Evolutionary conservation across 768 basidiomycete genomes (phyloP).

Genomic region (Lactifluus echinatus): DNA sequence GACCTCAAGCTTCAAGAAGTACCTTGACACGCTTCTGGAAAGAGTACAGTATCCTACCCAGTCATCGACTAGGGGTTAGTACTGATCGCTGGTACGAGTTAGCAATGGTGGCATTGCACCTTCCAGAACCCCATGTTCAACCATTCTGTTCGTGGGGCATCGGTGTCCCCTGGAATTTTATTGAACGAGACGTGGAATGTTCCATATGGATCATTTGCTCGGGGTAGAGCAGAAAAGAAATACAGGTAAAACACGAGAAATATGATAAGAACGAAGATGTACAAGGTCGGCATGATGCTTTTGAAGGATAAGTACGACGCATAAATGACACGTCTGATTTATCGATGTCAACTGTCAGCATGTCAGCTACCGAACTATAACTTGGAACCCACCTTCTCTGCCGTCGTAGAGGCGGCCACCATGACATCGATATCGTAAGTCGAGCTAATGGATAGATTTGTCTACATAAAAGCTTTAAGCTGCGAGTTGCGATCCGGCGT

Average conservation of each 20-base stretch:
- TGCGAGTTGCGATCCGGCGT: too few species aligned
- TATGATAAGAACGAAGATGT: background rate
- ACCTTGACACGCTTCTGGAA: conserved; percentile 59
- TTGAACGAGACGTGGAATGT: conserved; percentile 51
- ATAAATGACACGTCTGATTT: too few species aligned
- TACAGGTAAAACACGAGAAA: background rate
- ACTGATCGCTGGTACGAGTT: too few species aligned
- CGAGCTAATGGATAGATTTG: too few species aligned
- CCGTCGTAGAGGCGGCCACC: too few species aligned
- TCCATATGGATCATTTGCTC: conserved; percentile 42
- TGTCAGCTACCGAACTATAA: too few species aligned
- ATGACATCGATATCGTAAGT: too few species aligned
- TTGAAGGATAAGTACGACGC: too few species aligned
- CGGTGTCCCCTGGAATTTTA: conserved; percentile 29
- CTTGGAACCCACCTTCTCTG: too few species aligned
- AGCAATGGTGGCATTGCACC: conserved; percentile 28
- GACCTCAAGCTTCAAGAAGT: background rate
- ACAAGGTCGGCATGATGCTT: background rate
- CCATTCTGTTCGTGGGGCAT: conserved; percentile 50
- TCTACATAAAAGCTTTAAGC: background rate
- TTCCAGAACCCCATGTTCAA: conserved; percentile 67
- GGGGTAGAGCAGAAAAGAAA: background rate
- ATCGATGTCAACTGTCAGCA: too few species aligned
- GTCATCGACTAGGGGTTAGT: background rate
- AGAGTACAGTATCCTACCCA: conserved; percentile 36